These are phyloP conservation scores for Monosporozyma aerobia DNA, from an alignment of 805 yeast genomes.

Conservation along the genomic window DNA sequence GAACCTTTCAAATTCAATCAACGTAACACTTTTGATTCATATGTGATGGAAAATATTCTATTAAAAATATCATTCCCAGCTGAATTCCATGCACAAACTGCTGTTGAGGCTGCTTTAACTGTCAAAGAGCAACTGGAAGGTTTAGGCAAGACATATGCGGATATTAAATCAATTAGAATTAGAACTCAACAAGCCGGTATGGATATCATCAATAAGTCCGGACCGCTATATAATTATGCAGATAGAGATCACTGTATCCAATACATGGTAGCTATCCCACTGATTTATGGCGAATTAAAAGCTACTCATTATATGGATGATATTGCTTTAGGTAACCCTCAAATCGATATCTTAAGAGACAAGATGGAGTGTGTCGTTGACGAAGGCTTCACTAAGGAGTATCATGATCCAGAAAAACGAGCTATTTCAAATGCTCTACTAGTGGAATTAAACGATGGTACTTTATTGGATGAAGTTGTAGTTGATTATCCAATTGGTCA, in stretches of 20 bases:
- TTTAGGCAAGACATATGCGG: conserved; percentile 38
- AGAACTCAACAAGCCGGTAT: conserved; percentile 55
- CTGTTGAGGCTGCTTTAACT: conserved; percentile 49
- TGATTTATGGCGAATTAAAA: conserved; percentile 45
- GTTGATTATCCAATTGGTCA: conserved; percentile 55
- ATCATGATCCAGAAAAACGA: conserved; percentile 49
- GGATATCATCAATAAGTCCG: conserved; percentile 50
- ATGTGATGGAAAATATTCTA: conserved; percentile 54
- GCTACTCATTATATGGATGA: conserved; percentile 49
- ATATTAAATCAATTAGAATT: conserved; percentile 41
- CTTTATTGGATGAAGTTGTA: conserved; percentile 41
- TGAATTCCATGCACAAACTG: conserved; percentile 59
- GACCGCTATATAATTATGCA: conserved; percentile 54
- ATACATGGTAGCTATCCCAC: conserved; percentile 52
- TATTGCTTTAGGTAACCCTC: conserved; percentile 40
- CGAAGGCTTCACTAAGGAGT: conserved; percentile 39
- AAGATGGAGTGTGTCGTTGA: conserved; percentile 50
- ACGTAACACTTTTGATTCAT: conserved; percentile 40
- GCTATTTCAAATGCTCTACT: conserved; percentile 47
- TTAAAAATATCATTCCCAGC: conserved; percentile 59
- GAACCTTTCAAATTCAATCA: conserved; percentile 42
- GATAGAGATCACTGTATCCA: conserved; percentile 60
- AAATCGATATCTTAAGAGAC: conserved; percentile 41
- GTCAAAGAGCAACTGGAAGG: conserved; percentile 31
- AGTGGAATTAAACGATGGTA: conserved; percentile 45